Evolutionary conservation across 2,329 filamentous ascomycete genomes (phyloP).

Genomic region (Amauroascus verrucosus): DNA sequence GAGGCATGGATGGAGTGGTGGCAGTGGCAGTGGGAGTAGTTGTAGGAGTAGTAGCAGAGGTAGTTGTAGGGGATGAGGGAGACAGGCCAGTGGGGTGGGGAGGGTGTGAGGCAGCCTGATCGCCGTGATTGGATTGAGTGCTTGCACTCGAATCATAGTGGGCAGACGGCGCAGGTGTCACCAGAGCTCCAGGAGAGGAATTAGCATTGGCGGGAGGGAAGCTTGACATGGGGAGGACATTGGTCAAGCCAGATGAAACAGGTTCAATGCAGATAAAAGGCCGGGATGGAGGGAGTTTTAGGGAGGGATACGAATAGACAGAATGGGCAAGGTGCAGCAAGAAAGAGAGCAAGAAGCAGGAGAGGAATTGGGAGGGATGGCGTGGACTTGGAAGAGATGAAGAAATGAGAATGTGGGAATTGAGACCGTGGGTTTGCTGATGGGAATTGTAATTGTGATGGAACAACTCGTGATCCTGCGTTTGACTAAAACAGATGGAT

Average conservation of each 20-base stretch:
- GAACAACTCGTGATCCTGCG: too few species aligned
- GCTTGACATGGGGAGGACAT: slow-evolving; percentile 45
- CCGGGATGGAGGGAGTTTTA: background rate
- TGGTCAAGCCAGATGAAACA: slow-evolving; percentile 27
- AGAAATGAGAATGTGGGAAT: slow-evolving; percentile 3
- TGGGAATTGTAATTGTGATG: slow-evolving; percentile 1
- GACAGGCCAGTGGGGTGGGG: slow-evolving; percentile 20
- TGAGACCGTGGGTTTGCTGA: slow-evolving; percentile 4
- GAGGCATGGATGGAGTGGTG: slow-evolving; percentile 24
- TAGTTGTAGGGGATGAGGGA: slow-evolving; percentile 27
- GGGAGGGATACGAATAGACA: background rate
- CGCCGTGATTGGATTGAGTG: slow-evolving; percentile 23
- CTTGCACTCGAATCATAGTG: slow-evolving; percentile 29
- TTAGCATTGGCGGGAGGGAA: slow-evolving; percentile 36
- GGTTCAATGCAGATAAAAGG: background rate
- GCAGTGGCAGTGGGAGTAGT: too few species aligned
- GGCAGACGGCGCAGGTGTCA: slow-evolving; percentile 36
- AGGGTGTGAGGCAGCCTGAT: slow-evolving; percentile 24
- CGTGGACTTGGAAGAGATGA: background rate
- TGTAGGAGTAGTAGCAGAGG: too few species aligned
- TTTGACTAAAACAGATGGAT: too few species aligned
- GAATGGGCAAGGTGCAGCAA: background rate
- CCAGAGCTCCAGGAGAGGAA: slow-evolving; percentile 34
- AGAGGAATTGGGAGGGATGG: background rate
- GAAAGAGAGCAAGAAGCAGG: background rate